Evolutionary conservation across 257 asterid genomes (phyloP).

Genomic region (Nicotiana attenuata): DNA sequence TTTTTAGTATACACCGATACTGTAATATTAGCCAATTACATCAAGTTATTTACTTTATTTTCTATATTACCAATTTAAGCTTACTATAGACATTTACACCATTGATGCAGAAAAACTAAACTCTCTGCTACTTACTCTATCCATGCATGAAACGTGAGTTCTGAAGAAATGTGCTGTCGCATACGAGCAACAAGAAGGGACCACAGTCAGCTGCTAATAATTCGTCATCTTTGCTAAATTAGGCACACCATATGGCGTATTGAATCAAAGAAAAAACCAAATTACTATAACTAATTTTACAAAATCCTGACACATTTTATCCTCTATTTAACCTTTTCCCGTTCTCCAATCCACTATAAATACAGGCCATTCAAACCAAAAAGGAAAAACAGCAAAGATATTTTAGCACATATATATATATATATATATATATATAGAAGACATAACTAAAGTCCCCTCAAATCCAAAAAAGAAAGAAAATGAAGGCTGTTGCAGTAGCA

Average conservation of each 20-base stretch:
- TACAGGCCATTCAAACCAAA: background rate
- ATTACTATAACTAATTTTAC: too few relatives aligned
- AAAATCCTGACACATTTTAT: too few relatives aligned
- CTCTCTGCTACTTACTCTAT: too few relatives aligned
- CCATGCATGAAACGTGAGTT: background rate
- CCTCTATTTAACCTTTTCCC: background rate
- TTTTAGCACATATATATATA: background rate
- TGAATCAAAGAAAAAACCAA: background rate
- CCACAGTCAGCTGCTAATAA: background rate
- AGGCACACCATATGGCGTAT: background rate
- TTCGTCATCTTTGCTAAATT: background rate
- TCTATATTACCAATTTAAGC: too few relatives aligned
- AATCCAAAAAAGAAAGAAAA: background rate
- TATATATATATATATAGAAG: background rate
- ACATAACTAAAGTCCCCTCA: background rate
- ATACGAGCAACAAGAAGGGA: background rate
- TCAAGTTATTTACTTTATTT: too few relatives aligned
- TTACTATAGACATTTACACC: too few relatives aligned
- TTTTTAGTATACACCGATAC: too few relatives aligned
- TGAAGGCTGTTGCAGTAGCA: background rate
- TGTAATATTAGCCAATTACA: too few relatives aligned
- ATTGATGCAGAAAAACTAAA: too few relatives aligned
- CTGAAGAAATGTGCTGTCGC: background rate
- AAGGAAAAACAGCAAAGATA: background rate
- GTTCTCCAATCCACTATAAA: background rate